Evolutionary conservation across 139 green algal species (phyloP), one percentile per base, ranked within the genome.

Genomic region (Closterium sp.): DNA sequence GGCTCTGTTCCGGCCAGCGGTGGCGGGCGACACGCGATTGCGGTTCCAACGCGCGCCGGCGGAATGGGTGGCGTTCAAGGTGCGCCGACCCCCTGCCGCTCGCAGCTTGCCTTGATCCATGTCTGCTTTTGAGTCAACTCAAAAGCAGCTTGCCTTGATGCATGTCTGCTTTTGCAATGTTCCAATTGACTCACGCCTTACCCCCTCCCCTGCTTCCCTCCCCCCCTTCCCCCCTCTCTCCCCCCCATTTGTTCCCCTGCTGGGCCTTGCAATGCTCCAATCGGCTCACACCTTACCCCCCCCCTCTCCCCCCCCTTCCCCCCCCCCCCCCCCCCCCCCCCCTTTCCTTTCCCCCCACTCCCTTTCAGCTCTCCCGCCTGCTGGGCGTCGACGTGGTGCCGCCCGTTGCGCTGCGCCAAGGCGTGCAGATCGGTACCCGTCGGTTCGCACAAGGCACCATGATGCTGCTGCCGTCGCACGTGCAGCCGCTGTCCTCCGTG

Each of bases 41-140:
- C 32, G 90, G 21, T 93, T 87, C 85, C 31, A 90, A 33, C 33
- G 90, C 33, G 90, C 90, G 2, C 90, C 90, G 8, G 33, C 87
- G 28, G 90, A 93, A 23, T 93, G 90, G 90, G 85, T 93, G 6
- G 90, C 90, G 16, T 93, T 91, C 30, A 30, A 93, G 90, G 90
- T 93, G n/a, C n/a, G n/a, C n/a, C n/a, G n/a, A n/a, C n/a, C n/a
- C n/a, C n/a, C n/a, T n/a, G n/a, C n/a, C n/a, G n/a, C n/a, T n/a
- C n/a, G n/a, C n/a, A n/a, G n/a, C n/a, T n/a, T n/a, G n/a, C n/a
- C n/a, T n/a, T n/a, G n/a, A n/a, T n/a, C n/a, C n/a, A n/a, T n/a
- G n/a, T n/a, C n/a, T n/a, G n/a, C n/a, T n/a, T n/a, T 28, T n/a
- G 28, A 85, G 28, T 85, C 28, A 85, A n/a, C 28, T 28, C 28